These are phyloP conservation scores for Aspergillus mulundensis DNA, from an alignment of 495 filamentous ascomycete genomes.

Conservation along the genomic window DNA sequence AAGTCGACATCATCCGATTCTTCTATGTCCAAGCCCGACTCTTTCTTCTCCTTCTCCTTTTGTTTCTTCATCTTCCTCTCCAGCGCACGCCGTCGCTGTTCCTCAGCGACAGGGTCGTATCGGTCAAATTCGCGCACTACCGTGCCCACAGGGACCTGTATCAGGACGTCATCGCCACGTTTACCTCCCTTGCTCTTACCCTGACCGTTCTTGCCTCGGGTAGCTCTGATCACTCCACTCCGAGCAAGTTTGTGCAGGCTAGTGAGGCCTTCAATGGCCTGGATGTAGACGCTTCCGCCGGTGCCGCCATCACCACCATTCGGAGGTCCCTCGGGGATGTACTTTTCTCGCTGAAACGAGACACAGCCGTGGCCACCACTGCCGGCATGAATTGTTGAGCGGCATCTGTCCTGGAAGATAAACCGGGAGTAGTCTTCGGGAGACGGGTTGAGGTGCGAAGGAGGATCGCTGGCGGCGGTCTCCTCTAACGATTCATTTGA, in stretches of 20 bases:
- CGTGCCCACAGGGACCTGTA: constrained; percentile 90
- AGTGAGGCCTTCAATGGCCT: constrained; percentile 84
- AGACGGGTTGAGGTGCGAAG: constrained; percentile 64
- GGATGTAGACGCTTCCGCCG: constrained; percentile 90
- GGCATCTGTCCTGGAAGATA: constrained; percentile 82
- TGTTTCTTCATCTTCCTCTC: constrained; percentile 1
- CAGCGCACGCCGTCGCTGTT: constrained; percentile 30
- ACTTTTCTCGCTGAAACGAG: constrained; percentile 88
- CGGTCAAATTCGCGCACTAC: constrained; percentile 78
- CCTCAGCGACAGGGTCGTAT: constrained; percentile 70
- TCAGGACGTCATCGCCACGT: constrained; percentile 79
- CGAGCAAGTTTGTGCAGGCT: constrained; percentile 89
- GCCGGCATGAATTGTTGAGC: constrained; percentile 70
- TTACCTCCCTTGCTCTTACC: constrained; percentile 76
- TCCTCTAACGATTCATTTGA: constrained; percentile 8
- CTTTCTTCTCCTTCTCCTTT: constrained; percentile 14
- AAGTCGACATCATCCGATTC: constrained; percentile 31
- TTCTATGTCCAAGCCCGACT: constrained; percentile 11
- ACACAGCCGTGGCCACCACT: constrained; percentile 87
- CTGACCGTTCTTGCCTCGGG: constrained; percentile 77
- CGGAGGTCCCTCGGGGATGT: constrained; percentile 79
- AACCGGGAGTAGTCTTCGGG: constrained; percentile 78
- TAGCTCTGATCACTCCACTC: constrained; percentile 69
- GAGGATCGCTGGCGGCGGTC: constrained; percentile 18
- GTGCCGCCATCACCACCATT: constrained; percentile 94